Conservation (phyloP, 2,329 filamentous ascomycete species). For the Lachnellula suecica region DNA sequence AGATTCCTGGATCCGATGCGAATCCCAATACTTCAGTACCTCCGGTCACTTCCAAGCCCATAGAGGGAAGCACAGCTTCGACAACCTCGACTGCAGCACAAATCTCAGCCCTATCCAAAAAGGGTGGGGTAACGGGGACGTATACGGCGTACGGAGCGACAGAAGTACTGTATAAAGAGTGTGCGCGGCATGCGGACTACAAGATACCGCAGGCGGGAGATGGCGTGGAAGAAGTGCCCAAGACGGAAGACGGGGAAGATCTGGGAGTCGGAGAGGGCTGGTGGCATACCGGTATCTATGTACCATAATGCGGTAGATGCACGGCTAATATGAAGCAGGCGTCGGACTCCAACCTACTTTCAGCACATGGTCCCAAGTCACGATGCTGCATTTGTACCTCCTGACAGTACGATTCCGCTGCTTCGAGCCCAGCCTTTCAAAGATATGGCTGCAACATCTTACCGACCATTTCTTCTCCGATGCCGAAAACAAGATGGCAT, state of each 20-base stretch:
- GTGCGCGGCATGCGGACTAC: slow-evolving; percentile 27
- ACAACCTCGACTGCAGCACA: slow-evolving; percentile 12
- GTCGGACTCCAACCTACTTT: slow-evolving; percentile 83
- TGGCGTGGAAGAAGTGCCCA: slow-evolving; percentile 64
- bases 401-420: slow-evolving; percentile 80
- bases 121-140: slow-evolving; percentile 48
- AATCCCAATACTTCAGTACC: slow-evolving; percentile 20
- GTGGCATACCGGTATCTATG: slow-evolving; percentile 73
- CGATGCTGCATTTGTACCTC: slow-evolving; percentile 95
- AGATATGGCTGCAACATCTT: slow-evolving; percentile 83
- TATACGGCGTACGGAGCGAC: slow-evolving; percentile 82
- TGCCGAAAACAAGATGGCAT: slow-evolving; percentile 79
- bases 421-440: slow-evolving; percentile 67
- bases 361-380: slow-evolving; percentile 92
- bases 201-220: slow-evolving; percentile 22
- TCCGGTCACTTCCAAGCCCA: slow-evolving; percentile 12
- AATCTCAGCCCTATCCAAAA: slow-evolving; percentile 25
- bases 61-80: slow-evolving; percentile 6
- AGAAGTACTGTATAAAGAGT: slow-evolving; percentile 57
- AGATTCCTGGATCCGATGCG: slow-evolving; percentile 17
- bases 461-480: slow-evolving; percentile 95
- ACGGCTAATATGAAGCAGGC: slow-evolving; percentile 46
- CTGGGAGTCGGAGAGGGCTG: slow-evolving; percentile 71
- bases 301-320: neutral
- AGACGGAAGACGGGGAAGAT: slow-evolving; percentile 78